phyloP scores from a whole-genome alignment of 306 rosid genomes.

The Corylus heterophylla region DNA sequence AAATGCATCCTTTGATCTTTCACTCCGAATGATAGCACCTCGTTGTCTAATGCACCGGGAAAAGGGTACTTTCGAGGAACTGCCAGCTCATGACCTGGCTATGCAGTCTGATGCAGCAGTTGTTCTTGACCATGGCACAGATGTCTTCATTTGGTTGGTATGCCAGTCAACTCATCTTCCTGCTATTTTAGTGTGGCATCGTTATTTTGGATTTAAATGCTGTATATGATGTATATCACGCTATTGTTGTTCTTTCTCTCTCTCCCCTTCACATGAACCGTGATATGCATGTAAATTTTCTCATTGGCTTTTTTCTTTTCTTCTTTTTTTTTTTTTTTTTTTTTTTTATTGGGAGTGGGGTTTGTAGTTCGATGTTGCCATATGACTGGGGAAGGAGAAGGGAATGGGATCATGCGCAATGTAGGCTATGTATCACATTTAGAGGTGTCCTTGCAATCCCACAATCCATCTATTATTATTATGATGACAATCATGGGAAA shows the following conservation, averaged over 20 bases:
- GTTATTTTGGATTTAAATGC: conserved; percentile 8
- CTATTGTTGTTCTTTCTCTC: not conserved
- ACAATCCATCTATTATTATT: not conserved
- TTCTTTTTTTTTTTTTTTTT: no score
- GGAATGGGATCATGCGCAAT: not conserved
- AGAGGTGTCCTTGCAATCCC: not conserved
- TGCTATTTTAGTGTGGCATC: not conserved
- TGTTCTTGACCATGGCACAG: conserved; percentile 92
- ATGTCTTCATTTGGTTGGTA: conserved; percentile 97
- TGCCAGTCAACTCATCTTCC: conserved; percentile 25
- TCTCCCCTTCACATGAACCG: not conserved
- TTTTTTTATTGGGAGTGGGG: not conserved
- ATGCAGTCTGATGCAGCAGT: conserved; percentile 97
- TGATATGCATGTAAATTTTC: not conserved
- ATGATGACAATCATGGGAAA: not conserved
- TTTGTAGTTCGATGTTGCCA: not conserved
- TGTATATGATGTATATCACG: not conserved
- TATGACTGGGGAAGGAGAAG: not conserved
- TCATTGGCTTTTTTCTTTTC: not conserved
- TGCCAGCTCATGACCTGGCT: conserved; percentile 91
- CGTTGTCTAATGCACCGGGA: conserved; percentile 96
- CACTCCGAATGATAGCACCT: conserved; percentile 94
- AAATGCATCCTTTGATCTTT: conserved; percentile 87
- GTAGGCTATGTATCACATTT: not conserved
- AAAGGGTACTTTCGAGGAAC: conserved; percentile 89